Evolutionary conservation across 805 yeast genomes (phyloP).

Genomic region (Metschnikowia sp.): DNA sequence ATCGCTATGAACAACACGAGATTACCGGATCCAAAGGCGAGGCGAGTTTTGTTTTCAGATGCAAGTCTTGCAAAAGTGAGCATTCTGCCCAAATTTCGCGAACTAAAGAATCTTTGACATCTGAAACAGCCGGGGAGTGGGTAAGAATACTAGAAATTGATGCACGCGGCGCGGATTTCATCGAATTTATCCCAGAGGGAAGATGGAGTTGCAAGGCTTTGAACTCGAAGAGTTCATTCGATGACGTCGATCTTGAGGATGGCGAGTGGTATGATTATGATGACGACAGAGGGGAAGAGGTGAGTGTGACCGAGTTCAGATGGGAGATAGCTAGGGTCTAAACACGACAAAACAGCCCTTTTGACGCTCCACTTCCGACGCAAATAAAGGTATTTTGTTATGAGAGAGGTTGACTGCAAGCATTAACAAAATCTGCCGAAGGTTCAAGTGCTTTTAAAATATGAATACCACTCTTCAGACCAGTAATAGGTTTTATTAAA

Average conservation of each 20-base stretch:
- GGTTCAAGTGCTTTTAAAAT: no score
- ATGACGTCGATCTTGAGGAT: slow-evolving; percentile 68
- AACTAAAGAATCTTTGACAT: slow-evolving; percentile 29
- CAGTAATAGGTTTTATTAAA: no score
- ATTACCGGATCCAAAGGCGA: slow-evolving; percentile 73
- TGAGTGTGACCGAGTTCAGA: slow-evolving; percentile 67
- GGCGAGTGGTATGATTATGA: slow-evolving; percentile 96
- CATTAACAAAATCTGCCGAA: no score
- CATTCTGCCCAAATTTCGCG: slow-evolving; percentile 34
- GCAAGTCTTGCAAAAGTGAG: slow-evolving; percentile 57
- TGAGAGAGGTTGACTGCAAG: no score
- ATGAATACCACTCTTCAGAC: no score
- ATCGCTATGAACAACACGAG: slow-evolving; percentile 62
- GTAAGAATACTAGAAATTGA: slow-evolving; percentile 65
- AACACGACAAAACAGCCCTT: not conserved
- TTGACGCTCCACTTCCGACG: no score
- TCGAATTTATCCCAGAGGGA: slow-evolving; percentile 67
- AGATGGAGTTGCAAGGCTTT: slow-evolving; percentile 53
- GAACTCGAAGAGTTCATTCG: slow-evolving; percentile 49
- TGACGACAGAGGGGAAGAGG: slow-evolving; percentile 77
- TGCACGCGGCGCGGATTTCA: slow-evolving; percentile 78
- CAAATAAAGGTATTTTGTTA: no score
- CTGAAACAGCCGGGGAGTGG: slow-evolving; percentile 42
- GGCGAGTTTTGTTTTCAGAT: slow-evolving; percentile 77
- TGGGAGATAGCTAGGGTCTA: slow-evolving; percentile 52